phyloP scores from a whole-genome alignment of 352 stramenopile species.

The Aphanomyces stellatus region DNA sequence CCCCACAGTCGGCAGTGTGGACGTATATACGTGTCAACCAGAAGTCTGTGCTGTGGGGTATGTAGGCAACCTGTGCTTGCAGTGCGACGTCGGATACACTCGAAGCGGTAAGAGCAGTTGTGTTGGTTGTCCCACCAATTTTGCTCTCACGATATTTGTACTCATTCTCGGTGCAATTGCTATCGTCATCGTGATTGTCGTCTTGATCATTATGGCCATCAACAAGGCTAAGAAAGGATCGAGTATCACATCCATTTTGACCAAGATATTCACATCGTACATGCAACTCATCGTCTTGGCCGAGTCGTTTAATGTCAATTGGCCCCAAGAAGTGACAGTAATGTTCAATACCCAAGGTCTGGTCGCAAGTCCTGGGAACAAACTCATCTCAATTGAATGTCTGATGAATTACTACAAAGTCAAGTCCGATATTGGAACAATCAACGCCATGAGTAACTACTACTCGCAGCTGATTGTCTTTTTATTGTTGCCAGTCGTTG shows the following conservation, averaged over 20 bases:
- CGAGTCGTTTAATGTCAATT: slow-evolving; percentile 14
- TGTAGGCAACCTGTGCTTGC: slow-evolving; percentile 11
- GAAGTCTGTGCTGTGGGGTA: background rate
- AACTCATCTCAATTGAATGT: slow-evolving; percentile 16
- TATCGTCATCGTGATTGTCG: background rate
- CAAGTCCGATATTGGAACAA: background rate
- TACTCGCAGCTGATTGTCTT: slow-evolving; percentile 15
- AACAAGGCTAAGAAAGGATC: slow-evolving; percentile 2
- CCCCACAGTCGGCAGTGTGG: background rate
- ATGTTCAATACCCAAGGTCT: slow-evolving; percentile 5
- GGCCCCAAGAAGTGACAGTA: background rate
- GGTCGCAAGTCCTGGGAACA: slow-evolving; percentile 8
- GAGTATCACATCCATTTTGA: slow-evolving; percentile 6
- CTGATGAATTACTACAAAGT: background rate
- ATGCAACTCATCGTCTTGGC: slow-evolving; percentile 15
- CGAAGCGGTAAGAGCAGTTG: slow-evolving; percentile 10
- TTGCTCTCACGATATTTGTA: slow-evolving; percentile 8
- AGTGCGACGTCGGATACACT: slow-evolving; percentile 11
- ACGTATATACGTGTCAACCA: background rate
- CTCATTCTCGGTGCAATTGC: slow-evolving; percentile 1
- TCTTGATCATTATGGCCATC: slow-evolving; percentile 15
- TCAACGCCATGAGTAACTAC: background rate
- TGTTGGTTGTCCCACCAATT: background rate
- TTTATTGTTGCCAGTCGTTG: background rate
- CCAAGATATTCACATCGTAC: slow-evolving; percentile 19